Conservation (phyloP, 2,329 filamentous ascomycete species). For the Claviceps paspali region DNA sequence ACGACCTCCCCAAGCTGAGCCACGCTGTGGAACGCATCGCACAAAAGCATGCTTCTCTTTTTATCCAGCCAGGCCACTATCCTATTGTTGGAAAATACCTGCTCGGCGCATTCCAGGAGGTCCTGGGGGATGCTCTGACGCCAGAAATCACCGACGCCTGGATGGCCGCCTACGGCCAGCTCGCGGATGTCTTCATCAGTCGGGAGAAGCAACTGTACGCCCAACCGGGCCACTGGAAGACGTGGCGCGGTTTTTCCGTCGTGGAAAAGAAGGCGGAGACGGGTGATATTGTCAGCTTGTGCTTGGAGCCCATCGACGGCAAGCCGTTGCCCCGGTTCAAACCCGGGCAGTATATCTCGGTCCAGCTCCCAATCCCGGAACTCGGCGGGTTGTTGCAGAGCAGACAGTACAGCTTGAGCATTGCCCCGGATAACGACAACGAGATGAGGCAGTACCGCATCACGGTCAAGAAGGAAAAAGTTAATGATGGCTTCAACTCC, state of each 20-base stretch:
- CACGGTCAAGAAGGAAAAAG: constrained; percentile 52
- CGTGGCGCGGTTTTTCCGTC: constrained; percentile 40
- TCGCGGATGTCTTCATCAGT: constrained; percentile 56
- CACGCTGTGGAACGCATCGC: constrained; percentile 52
- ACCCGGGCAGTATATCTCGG: constrained; percentile 60
- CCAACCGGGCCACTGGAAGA: constrained; percentile 25
- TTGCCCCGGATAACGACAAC: constrained; percentile 28
- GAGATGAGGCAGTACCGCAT: constrained; percentile 50
- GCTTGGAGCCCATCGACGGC: constrained; percentile 48
- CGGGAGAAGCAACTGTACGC: constrained; percentile 49
- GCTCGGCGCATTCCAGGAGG: constrained; percentile 48
- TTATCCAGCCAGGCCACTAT: constrained; percentile 55
- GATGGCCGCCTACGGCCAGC: constrained; percentile 54
- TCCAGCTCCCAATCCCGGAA: constrained; percentile 45
- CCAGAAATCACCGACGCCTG: constrained; percentile 53
- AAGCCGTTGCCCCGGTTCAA: constrained; percentile 40
- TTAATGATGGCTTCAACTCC: constrained; percentile 10
- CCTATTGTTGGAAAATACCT: constrained; percentile 53
- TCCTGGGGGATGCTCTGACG: constrained; percentile 54
- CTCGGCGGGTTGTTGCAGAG: constrained; percentile 48
- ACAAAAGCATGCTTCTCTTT: constrained; percentile 62
- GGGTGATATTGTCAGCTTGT: constrained; percentile 49
- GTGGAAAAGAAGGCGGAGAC: constrained; percentile 46
- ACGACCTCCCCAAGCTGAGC: constrained; percentile 46
- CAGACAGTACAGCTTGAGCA: constrained; percentile 61